Evolutionary conservation across 23 red algal species (phyloP).

Genomic region (Gracilaria gracilis): DNA sequence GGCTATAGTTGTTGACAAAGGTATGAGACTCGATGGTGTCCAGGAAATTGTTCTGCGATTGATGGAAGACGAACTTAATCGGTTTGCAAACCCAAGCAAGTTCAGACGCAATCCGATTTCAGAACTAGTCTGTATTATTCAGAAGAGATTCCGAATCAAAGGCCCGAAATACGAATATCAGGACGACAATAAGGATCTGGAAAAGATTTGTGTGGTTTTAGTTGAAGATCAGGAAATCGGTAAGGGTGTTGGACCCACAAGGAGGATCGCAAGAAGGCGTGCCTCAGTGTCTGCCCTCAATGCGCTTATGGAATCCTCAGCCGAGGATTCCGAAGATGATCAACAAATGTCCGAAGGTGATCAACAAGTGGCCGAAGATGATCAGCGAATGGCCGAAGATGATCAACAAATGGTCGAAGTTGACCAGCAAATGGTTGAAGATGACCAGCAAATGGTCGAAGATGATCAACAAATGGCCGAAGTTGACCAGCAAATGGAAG

Average conservation of each 20-base stretch:
- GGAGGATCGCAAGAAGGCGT: conserved; percentile 40
- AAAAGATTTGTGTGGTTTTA: conserved; percentile 46
- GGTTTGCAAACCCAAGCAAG: conserved; percentile 57
- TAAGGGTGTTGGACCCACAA: conserved; percentile 40
- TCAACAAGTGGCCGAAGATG: too few species aligned
- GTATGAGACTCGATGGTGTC: conserved; percentile 62
- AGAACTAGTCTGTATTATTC: conserved; percentile 37
- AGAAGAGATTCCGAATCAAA: conserved; percentile 32
- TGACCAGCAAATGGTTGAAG: neutral
- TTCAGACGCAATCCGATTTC: conserved; percentile 68
- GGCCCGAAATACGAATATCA: conserved; percentile 42
- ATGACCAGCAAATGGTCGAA: neutral
- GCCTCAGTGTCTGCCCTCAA: conserved; percentile 22
- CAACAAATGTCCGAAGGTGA: too few species aligned
- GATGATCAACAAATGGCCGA: neutral
- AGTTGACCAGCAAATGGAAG: neutral
- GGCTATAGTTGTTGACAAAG: conserved; percentile 69
- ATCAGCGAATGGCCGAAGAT: neutral
- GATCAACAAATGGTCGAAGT: too few species aligned
- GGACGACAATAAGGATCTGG: conserved; percentile 2
- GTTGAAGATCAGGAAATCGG: conserved; percentile 23
- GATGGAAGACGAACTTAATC: conserved; percentile 42
- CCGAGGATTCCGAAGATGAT: neutral
- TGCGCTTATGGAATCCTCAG: neutral
- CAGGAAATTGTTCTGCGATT: conserved; percentile 54